Conservation (phyloP, 2,329 filamentous ascomycete species). For the Aspergillus udagawae region DNA sequence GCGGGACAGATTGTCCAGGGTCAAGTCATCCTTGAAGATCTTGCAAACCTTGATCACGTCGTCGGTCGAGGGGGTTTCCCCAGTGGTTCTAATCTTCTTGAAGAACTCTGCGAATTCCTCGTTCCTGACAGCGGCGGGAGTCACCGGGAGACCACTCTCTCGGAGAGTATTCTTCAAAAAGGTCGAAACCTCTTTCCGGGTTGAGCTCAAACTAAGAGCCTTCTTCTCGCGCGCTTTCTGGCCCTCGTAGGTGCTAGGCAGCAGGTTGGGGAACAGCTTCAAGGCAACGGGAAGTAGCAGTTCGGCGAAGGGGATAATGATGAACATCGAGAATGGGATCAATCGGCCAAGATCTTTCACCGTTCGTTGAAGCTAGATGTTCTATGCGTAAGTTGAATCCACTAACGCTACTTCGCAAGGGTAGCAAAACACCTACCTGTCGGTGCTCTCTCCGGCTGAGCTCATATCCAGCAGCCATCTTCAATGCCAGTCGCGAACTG, state of each 20-base stretch:
- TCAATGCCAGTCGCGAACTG: conserved; percentile 82
- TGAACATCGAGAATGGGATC: conserved; percentile 93
- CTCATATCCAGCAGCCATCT: conserved; percentile 98
- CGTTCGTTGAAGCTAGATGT: conserved; percentile 68
- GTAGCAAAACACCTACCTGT: conserved; percentile 51
- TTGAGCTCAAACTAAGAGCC: conserved; percentile 72
- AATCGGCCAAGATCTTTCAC: conserved; percentile 89
- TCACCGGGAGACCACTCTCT: conserved; percentile 90
- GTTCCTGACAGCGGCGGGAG: conserved; percentile 75
- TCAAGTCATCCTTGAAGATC: conserved; percentile 96
- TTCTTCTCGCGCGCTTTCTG: conserved; percentile 89
- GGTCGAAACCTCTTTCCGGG: conserved; percentile 85
- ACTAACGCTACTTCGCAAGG: background rate
- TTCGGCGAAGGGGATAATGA: conserved; percentile 95
- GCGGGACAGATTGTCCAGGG: conserved; percentile 91
- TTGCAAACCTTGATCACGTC: conserved; percentile 99
- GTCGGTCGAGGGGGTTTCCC: conserved; percentile 78
- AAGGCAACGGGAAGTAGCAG: conserved; percentile 85
- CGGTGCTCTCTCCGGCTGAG: conserved; percentile 88
- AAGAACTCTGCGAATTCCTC: conserved; percentile 97
- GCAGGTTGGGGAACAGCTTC: conserved; percentile 92
- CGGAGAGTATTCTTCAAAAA: conserved; percentile 85
- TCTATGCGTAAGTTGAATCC: conserved; percentile 8
- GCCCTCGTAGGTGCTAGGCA: conserved; percentile 94
- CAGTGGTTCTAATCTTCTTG: conserved; percentile 88